phyloP scores from a whole-genome alignment of 1,139 yeast species.

The Blastobotrys persicus region DNA sequence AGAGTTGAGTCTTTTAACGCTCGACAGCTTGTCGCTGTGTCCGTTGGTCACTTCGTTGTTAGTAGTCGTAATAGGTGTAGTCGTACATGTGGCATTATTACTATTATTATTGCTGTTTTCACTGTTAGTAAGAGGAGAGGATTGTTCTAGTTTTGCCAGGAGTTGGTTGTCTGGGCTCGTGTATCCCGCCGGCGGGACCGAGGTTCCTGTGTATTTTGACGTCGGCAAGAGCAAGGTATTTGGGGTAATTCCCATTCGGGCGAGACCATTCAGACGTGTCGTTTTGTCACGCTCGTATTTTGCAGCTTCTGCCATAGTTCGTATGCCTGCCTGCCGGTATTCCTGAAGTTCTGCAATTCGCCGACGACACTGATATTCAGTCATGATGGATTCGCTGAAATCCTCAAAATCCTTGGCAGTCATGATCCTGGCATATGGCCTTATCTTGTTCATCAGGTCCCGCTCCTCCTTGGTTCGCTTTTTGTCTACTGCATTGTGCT shows the following conservation, averaged over 20 bases:
- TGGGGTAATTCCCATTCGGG: conserved; percentile 22
- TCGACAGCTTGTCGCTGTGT: not conserved
- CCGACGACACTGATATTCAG: conserved; percentile 75
- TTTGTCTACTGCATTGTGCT: conserved; percentile 72
- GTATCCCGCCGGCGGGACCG: not conserved
- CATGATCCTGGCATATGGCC: conserved; percentile 79
- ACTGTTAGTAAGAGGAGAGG: not conserved
- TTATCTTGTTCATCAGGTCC: conserved; percentile 68
- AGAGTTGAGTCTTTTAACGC: conserved; percentile 5
- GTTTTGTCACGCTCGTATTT: conserved; percentile 87
- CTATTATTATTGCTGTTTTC: not conserved
- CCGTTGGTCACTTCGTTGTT: not conserved
- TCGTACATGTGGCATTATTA: not conserved
- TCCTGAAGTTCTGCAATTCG: conserved; percentile 87
- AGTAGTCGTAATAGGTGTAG: not conserved
- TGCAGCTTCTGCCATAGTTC: conserved; percentile 76
- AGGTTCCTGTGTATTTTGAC: conserved; percentile 2
- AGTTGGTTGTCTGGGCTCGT: not conserved
- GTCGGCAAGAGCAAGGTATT: conserved; percentile 15
- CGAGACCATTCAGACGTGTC: conserved; percentile 35
- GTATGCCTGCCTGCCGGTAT: conserved; percentile 88
- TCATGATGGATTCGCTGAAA: conserved; percentile 67
- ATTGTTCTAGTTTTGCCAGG: not conserved
- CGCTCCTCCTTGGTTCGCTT: conserved; percentile 85
- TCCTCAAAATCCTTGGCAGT: conserved; percentile 75